A percentile compares a stretch with the other conserved stretches of the same genome.
phyloP scores from a whole-genome alignment of 345 rosid genomes.

The Populus alba region DNA sequence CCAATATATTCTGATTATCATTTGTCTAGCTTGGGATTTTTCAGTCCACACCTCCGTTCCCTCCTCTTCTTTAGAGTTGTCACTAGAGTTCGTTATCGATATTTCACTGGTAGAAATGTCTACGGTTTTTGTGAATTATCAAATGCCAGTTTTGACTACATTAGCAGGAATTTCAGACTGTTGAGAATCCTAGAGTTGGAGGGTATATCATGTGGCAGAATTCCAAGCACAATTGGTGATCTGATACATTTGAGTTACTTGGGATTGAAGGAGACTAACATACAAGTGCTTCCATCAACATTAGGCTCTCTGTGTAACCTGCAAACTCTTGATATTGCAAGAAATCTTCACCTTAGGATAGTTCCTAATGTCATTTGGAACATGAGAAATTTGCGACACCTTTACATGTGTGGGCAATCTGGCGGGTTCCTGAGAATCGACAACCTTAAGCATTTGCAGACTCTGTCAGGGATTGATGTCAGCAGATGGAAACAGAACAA shows the following conservation, averaged over 20 bases:
- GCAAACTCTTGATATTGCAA: slow-evolving; percentile 23
- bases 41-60: no score
- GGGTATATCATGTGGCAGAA: slow-evolving; percentile 17
- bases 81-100: no score
- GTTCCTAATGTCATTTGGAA: slow-evolving; percentile 21
- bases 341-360: slow-evolving; percentile 9
- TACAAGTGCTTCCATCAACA: slow-evolving; percentile 14
- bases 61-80: no score
- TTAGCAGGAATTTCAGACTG: no score
- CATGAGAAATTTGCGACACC: slow-evolving; percentile 12
- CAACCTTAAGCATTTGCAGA: slow-evolving; percentile 22
- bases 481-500: slow-evolving; percentile 19
- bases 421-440: slow-evolving; percentile 15
- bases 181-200: slow-evolving; percentile 26
- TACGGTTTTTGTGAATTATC: no score
- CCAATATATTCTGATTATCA: no score
- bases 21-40: no score
- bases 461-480: slow-evolving; percentile 15
- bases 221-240: slow-evolving; percentile 15
- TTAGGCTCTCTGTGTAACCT: slow-evolving; percentile 17
- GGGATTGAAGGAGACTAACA: slow-evolving; percentile 16
- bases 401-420: slow-evolving; percentile 8
- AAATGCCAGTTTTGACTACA: no score
- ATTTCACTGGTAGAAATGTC: no score
- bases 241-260: slow-evolving; percentile 27